phyloP scores from a whole-genome alignment of 1,284 basidiomycete species.

The Violaceomyces palustris region DNA sequence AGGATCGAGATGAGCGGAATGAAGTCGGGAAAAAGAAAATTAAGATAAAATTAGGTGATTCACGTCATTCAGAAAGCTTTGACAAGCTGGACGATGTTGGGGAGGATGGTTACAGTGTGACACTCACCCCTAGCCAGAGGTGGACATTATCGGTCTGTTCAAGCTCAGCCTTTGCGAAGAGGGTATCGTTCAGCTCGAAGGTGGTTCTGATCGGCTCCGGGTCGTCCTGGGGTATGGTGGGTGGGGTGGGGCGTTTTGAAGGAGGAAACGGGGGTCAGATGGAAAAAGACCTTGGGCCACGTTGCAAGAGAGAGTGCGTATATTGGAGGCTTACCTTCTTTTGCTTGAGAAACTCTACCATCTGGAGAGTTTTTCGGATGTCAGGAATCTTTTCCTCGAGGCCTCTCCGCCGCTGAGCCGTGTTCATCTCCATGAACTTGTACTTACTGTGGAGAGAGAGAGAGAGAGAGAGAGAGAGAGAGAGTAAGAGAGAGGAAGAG shows the following conservation, averaged over 20 bases:
- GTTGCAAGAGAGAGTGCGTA: too few species aligned
- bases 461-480: background rate
- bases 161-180: slow-evolving; percentile 84
- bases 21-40: background rate
- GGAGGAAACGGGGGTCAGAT: too few species aligned
- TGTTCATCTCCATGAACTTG: slow-evolving; percentile 90
- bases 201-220: slow-evolving; percentile 69
- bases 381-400: slow-evolving; percentile 94
- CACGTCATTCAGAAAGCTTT: too few species aligned
- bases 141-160: slow-evolving; percentile 83
- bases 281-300: too few species aligned
- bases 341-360: slow-evolving; percentile 70
- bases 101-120: background rate
- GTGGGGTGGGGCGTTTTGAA: too few species aligned
- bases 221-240: slow-evolving; percentile 5
- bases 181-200: slow-evolving; percentile 92
- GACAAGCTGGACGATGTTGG: background rate
- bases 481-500: slow-evolving; percentile 2
- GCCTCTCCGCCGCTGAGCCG: slow-evolving; percentile 71
- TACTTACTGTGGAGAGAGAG: slow-evolving; percentile 63
- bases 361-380: slow-evolving; percentile 83
- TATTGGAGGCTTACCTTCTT: slow-evolving; percentile 60
- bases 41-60: background rate
- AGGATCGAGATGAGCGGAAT: background rate
- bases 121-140: slow-evolving; percentile 84